Percentiles rank a stretch among this genome's conserved stretches.
These are phyloP conservation scores for Penicillium paxilli DNA, from an alignment of 495 filamentous ascomycete genomes.

Conservation along the genomic window DNA sequence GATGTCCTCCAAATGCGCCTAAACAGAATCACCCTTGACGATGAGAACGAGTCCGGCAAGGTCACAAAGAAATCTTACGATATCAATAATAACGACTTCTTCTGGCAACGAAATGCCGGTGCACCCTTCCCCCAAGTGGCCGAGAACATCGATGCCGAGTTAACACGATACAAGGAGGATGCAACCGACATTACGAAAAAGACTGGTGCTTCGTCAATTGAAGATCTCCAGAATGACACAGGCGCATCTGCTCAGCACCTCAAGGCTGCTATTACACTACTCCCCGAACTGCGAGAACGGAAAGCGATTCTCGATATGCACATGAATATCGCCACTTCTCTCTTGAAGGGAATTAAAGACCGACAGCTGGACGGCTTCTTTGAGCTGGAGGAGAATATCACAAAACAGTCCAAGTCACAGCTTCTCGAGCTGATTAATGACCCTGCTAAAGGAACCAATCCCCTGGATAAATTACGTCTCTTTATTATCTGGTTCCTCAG, in stretches of 20 bases:
- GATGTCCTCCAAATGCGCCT: conserved; percentile 93
- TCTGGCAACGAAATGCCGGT: conserved; percentile 94
- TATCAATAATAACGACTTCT: conserved; percentile 88
- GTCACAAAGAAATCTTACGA: conserved; percentile 85
- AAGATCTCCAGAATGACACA: conserved; percentile 88
- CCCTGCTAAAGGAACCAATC: conserved; percentile 74
- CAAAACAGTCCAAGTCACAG: conserved; percentile 87
- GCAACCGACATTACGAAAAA: conserved; percentile 92
- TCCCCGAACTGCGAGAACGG: conserved; percentile 89
- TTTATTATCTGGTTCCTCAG: conserved; percentile 99
- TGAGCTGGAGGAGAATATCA: conserved; percentile 91
- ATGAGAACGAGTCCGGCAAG: conserved; percentile 71
- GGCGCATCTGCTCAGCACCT: conserved; percentile 89
- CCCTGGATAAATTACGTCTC: conserved; percentile 83
- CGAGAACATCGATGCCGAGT: conserved; percentile 90
- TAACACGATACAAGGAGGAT: conserved; percentile 94
- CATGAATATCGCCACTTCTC: conserved; percentile 93
- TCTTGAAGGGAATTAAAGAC: conserved; percentile 88
- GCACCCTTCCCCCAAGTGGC: conserved; percentile 94
- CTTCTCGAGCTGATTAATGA: conserved; percentile 87
- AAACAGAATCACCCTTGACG: conserved; percentile 96
- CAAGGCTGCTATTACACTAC: conserved; percentile 88
- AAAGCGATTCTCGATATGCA: conserved; percentile 96
- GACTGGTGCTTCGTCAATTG: conserved; percentile 88
- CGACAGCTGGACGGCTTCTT: conserved; percentile 95